Evolutionary conservation across 345 rosid genomes (phyloP), one percentile per base, ranked within the genome.

Genomic region (Populus alba): DNA sequence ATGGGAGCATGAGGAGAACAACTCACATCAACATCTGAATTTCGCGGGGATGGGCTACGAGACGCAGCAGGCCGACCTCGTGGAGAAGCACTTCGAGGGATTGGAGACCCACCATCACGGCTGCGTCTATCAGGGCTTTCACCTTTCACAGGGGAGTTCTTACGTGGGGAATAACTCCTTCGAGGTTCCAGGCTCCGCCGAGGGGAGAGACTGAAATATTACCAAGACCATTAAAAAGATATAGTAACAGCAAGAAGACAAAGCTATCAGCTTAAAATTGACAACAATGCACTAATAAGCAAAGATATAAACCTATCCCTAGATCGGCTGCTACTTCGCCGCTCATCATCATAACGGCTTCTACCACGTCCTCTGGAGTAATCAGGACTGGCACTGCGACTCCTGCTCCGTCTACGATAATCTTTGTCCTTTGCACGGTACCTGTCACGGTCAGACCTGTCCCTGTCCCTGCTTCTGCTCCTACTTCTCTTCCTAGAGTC

Each of bases 371-470:
- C 81, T 73, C 73, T 87, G 29, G 70, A 72, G 76, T 82, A 80
- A 71, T 86, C 86, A 63, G 91, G 92, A 84, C 89, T 88, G 6
- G 85, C 83, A 76, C 92, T 89, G 47, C 83, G 86, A 70, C 91
- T 88, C 79, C 86, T 74, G 80, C 88, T 86, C 43, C 79, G 84
- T 43, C 74, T 78, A 62, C 78, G 87, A 75, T 80, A 51, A 23
- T 85, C 89, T 70, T 77, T 86, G 75, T 87, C 88, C 79, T 75
- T 78, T 29, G 81, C 81, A 49, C 84, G 88, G 70, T 79, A 78
- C 69, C 78, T 85, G 68, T 85, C 91, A 69, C 87, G 90, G 49
- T 86, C 90, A 66, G 82, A 37, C 76, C 83, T 82, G 75, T 88
- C 92, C 76, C 83, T 82, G 75, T 88, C 92, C 72, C 71, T 15